Evolutionary conservation across 1,284 basidiomycete species (phyloP).

Genomic region (Volvariella volvacea): DNA sequence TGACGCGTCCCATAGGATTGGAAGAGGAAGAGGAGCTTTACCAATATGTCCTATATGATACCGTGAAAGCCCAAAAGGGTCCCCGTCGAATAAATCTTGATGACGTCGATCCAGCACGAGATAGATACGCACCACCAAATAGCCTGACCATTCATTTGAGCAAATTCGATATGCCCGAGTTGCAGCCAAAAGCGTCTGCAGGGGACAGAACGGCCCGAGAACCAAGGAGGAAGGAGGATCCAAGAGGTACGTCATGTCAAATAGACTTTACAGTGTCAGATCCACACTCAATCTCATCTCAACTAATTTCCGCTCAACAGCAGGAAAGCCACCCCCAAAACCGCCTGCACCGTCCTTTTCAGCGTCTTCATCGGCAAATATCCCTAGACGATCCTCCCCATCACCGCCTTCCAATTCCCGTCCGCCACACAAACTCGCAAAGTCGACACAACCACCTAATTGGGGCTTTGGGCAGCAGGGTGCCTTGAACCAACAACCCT

Average conservation of each 20-base stretch:
- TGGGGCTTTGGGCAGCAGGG: too few relatives aligned
- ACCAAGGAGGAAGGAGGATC: slow-evolving; percentile 27
- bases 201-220: slow-evolving; percentile 19
- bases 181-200: slow-evolving; percentile 44
- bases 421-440: background rate
- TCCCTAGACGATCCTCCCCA: background rate
- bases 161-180: slow-evolving; percentile 79
- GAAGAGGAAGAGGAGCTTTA: slow-evolving; percentile 59
- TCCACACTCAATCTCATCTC: too few relatives aligned
- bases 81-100: slow-evolving; percentile 65
- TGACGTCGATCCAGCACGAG: slow-evolving; percentile 37
- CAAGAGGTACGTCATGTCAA: too few relatives aligned
- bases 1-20: slow-evolving; percentile 27
- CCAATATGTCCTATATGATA: slow-evolving; percentile 74
- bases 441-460: background rate
- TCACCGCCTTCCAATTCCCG: background rate
- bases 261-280: too few relatives aligned
- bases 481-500: too few relatives aligned
- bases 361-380: background rate
- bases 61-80: slow-evolving; percentile 39
- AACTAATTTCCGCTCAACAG: too few relatives aligned
- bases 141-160: slow-evolving; percentile 67
- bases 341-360: background rate
- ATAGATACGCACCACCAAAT: slow-evolving; percentile 56
- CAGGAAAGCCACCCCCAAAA: too few relatives aligned